Conservation (phyloP, 2,329 filamentous ascomycete species). For the Trichoderma brevicompactum region DNA sequence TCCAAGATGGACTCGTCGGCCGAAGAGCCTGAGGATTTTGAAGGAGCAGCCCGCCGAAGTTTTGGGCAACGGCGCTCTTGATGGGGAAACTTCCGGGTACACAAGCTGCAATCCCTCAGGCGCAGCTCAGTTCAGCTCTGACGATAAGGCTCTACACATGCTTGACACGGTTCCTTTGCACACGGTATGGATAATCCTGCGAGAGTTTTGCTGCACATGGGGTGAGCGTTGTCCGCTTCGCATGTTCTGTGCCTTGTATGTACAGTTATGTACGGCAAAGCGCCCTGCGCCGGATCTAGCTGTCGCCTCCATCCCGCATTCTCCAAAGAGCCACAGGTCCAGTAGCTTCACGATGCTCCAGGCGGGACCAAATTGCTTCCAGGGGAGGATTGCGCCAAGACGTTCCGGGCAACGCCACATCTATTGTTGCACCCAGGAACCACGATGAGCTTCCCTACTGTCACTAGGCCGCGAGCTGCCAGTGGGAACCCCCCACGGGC, state of each 20-base stretch:
- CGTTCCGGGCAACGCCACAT: conserved; percentile 30
- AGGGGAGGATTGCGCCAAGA: conserved; percentile 21
- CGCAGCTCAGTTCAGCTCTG: not conserved
- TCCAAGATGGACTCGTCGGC: not conserved
- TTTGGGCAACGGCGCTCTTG: not conserved
- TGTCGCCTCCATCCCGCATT: conserved; percentile 16
- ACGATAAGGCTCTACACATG: not conserved
- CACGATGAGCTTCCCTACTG: conserved; percentile 11
- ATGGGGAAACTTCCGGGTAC: not conserved
- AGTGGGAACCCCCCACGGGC: conserved; percentile 20
- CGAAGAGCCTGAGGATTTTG: not conserved
- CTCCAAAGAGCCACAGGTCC: conserved; percentile 11
- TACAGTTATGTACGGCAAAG: not conserved
- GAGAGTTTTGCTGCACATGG: not conserved
- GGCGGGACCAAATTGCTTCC: conserved; percentile 4
- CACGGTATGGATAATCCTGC: not conserved
- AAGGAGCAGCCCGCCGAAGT: not conserved
- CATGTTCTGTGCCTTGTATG: not conserved
- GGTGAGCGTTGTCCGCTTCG: not conserved
- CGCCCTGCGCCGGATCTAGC: not conserved
- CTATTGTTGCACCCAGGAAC: conserved; percentile 27
- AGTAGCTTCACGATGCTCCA: conserved; percentile 2
- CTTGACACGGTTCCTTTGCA: not conserved
- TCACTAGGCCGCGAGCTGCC: not conserved
- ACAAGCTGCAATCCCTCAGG: not conserved